Percentiles rank a stretch among this genome's conserved stretches.
These are phyloP conservation scores for Nitzschia sp. DNA, from an alignment of 108 stramenopile species.

Conservation along the genomic window DNA sequence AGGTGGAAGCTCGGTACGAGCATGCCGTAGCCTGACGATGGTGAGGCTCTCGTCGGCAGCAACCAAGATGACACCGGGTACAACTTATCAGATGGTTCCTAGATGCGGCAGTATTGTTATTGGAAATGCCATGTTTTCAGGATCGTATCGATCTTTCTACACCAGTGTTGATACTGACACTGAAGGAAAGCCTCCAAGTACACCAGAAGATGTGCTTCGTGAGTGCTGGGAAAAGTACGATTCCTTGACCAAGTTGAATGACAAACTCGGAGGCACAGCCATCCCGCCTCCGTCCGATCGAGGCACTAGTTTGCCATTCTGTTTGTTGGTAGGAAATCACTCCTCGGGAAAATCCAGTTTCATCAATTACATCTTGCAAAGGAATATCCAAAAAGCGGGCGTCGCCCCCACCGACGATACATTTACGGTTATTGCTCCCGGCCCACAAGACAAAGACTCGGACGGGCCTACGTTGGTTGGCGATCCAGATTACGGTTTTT, in stretches of 20 bases:
- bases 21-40: not conserved
- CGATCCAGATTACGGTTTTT: slow-evolving; percentile 98
- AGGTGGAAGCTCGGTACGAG: not conserved
- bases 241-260: slow-evolving; percentile 29
- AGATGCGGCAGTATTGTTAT: not conserved
- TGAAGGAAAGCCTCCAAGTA: not conserved
- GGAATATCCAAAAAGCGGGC: slow-evolving; percentile 94
- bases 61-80: not conserved
- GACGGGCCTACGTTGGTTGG: slow-evolving; percentile 75
- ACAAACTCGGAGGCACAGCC: slow-evolving; percentile 31
- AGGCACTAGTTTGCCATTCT: slow-evolving; percentile 81
- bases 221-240: slow-evolving; percentile 28
- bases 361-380: slow-evolving; percentile 93
- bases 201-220: slow-evolving; percentile 23
- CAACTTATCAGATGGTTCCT: not conserved
- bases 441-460: slow-evolving; percentile 73
- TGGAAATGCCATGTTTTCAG: not conserved
- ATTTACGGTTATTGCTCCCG: slow-evolving; percentile 98
- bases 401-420: slow-evolving; percentile 99
- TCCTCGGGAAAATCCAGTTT: slow-evolving; percentile 94
- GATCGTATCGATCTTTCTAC: not conserved
- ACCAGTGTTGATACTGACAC: not conserved
- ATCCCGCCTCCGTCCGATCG: slow-evolving; percentile 29
- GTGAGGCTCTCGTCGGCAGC: not conserved
- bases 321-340: slow-evolving; percentile 97